Evolutionary conservation across 768 basidiomycete species (phyloP), one percentile per base, ranked within the genome.

Genomic region (Clavaria fumosa): DNA sequence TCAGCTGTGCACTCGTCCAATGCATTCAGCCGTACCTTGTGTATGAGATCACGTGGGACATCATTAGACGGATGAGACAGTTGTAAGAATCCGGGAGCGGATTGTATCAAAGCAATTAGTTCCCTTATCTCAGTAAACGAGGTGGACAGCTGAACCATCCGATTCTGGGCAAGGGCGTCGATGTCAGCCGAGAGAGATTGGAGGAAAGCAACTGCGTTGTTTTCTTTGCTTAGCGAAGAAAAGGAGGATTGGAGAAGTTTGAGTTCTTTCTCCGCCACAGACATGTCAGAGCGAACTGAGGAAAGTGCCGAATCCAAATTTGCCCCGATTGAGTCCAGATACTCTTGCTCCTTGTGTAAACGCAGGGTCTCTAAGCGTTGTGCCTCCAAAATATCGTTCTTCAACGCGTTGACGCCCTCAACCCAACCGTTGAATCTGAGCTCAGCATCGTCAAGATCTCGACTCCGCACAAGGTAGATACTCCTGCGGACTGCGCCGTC

Each of bases 391-490:
- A 74, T 49, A 34, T 60, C 52, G 24, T 57, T 51, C 35, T 59
- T 57, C 23, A 74, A 60, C 24, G 58, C 41, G 14, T 58, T 56
- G 18, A 61, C 43, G 40, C 60, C 60, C 39, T 70, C 64, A 27
- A 60, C 51, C 70, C 72, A 80, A 1, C 56, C 51, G 24, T 54
- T 62, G 34, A 72, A 55, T 28, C 59, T 62, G 12, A 61, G 42
- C 43, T 75, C 70, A 1, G 63, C 56, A 43, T 74, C 68, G 45
- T 75, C 66, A 11, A 71, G 58, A 5, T 62, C 60, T 39, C 63
- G 59, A 30, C 57, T 54, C 31, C 79, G 67, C 9, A 72, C 52
- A 14, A 59, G 52, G 39, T 70, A 63, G 1, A 83, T 39, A 15
- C 50, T 49, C 33, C 74, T 66, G 30, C 66, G 63, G n/a, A 66